Base-by-base conservation (phyloP, 2,329 filamentous ascomycete species). In the Alternaria consortialis region DNA sequence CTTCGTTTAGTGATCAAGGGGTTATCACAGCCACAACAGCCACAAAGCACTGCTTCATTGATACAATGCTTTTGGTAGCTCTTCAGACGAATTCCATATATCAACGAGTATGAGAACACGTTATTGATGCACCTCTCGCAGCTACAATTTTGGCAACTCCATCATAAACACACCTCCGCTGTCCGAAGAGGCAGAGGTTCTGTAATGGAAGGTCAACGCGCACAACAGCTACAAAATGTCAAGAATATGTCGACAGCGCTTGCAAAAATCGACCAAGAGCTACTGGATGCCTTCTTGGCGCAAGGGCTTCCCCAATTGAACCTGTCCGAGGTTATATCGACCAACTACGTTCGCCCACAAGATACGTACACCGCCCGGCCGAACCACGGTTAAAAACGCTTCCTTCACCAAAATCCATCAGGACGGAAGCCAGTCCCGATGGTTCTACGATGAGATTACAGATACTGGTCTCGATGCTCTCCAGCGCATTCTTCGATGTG, bases 1-100 rank as follows among this genome's bases (percentile, higher is more conserved):
- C 36, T 42, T 55, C 34, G n/a, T 53, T 42, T 42, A 34, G 29
- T 46, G 43, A 47, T 55, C 34, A 39, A 39, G 20, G 17, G 42
- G 43, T 17, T 29, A 8, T 44, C 8, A 29, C 47, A 59, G 56
- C 43, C 43, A 42, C 46, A 53, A 29, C 9, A 23, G 9, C 37
- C 17, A 23, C 37, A 40, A 40, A 40, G 37, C 20, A 40, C 9
- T 40, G 11, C 37, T 40, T 5, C 17, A 39, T 20, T 5, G 37
- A 20, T 39, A 20, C n/a, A 34, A 34, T 23, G 17, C 29, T 11
- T 23, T 34, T 15, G 15, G 23, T 23, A 29, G 31, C 46, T 34
- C 15, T 2, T 12, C 6, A 23, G n/a, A 36, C 31, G 15, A 34
- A 17, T 17, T 17, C 17, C 15, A 34, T 48, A 34, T 13, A 11